phyloP scores from a whole-genome alignment of 768 basidiomycete genomes.

The Phlebiopsis flavidoalba region DNA sequence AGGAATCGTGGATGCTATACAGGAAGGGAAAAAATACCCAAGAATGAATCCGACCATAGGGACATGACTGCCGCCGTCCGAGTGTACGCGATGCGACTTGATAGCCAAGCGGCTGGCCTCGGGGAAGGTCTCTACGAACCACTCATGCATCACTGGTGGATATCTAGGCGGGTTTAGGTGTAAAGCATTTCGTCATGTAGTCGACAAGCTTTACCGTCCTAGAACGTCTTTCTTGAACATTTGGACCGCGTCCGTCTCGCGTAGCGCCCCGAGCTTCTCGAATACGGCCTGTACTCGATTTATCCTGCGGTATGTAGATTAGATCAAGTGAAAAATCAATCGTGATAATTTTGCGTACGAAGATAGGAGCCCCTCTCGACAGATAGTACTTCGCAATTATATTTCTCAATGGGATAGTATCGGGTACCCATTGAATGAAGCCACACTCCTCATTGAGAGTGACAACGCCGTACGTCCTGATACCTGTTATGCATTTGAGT shows the following conservation, averaged over 20 bases:
- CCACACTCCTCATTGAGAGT: conserved; percentile 97
- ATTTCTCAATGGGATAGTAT: conserved; percentile 79
- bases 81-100: conserved; percentile 79
- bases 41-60: conserved; percentile 97
- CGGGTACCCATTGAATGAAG: conserved; percentile 97
- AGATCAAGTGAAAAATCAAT: not conserved
- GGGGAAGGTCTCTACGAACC: conserved; percentile 96
- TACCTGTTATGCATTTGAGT: conserved; percentile 46
- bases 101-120: conserved; percentile 94
- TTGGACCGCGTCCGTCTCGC: conserved; percentile 46
- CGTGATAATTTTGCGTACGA: not conserved
- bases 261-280: conserved; percentile 42
- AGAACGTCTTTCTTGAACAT: conserved; percentile 53
- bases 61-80: conserved; percentile 96
- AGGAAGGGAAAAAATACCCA: conserved; percentile 60
- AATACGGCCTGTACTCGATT: conserved; percentile 22
- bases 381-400: conserved; percentile 70
- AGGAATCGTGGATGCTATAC: not conserved
- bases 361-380: conserved; percentile 46
- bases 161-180: conserved; percentile 37
- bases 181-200: not conserved
- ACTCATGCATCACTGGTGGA: conserved; percentile 90
- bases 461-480: conserved; percentile 97
- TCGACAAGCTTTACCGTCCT: conserved; percentile 39
- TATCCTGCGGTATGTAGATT: not conserved